Evolutionary conservation across 768 basidiomycete species (phyloP).

Genomic region (Xerocomus spinulosus): DNA sequence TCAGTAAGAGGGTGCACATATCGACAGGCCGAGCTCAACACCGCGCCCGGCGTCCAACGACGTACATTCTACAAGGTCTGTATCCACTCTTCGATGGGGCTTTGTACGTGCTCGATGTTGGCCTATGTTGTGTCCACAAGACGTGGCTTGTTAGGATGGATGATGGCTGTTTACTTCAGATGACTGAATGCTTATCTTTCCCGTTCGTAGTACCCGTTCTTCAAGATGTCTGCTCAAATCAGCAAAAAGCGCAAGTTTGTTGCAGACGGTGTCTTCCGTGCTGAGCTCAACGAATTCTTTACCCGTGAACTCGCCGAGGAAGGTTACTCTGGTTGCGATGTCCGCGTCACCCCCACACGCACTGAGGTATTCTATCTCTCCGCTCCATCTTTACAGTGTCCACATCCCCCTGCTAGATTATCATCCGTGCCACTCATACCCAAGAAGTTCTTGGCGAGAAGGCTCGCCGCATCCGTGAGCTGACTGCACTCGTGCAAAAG

Average conservation of each 20-base stretch:
- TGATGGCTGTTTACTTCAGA: slow-evolving; percentile 12
- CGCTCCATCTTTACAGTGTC: neutral
- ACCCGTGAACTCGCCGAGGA: slow-evolving; percentile 97
- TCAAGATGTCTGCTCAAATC: slow-evolving; percentile 79
- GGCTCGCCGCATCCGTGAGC: slow-evolving; percentile 97
- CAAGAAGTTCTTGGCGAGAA: slow-evolving; percentile 99
- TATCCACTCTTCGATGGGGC: slow-evolving; percentile 1
- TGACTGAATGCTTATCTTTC: slow-evolving; percentile 22
- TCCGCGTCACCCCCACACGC: slow-evolving; percentile 97
- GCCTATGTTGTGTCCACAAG: neutral
- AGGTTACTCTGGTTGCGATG: slow-evolving; percentile 99
- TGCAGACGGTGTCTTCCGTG: slow-evolving; percentile 98
- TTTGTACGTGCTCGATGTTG: neutral
- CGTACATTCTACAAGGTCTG: slow-evolving; percentile 23
- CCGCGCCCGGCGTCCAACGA: slow-evolving; percentile 16
- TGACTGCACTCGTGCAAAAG: slow-evolving; percentile 97
- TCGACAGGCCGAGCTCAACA: slow-evolving; percentile 15
- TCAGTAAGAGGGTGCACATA: slow-evolving; percentile 6
- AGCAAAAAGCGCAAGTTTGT: slow-evolving; percentile 99
- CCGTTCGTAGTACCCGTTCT: slow-evolving; percentile 9
- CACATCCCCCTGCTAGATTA: slow-evolving; percentile 56
- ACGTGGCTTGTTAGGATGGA: slow-evolving; percentile 17
- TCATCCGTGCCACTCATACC: slow-evolving; percentile 99
- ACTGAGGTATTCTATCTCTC: slow-evolving; percentile 64
- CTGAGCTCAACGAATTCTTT: slow-evolving; percentile 99